Base-by-base conservation (phyloP, 345 rosid genomes). In the Salix caprea region DNA sequence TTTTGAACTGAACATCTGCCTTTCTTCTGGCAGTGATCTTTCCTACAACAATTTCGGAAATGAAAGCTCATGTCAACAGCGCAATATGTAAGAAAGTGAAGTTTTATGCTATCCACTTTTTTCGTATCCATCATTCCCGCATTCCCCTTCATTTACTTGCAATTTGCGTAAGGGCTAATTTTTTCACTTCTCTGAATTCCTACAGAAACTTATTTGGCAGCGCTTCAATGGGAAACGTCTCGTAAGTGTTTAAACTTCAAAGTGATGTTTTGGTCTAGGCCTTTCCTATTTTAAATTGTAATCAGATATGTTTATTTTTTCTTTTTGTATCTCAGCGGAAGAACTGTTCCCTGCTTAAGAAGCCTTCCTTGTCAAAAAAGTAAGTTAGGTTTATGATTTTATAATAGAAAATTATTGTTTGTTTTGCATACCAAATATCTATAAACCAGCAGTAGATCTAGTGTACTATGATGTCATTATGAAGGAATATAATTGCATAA, bases 191-290 rank as follows among this genome's bases (percentile, higher is more conserved):
- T 50, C n/a, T 34, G 15, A 32, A 2, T 71, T 23, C 54, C 56
- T 62, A 2, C 71, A 87, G 90, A 77, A 87, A 87, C 81, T 75
- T 87, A 70, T 87, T 87, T 48, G 80, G 81, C 30, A 79, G 84
- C 81, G 79, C 74, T 5, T 81, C 85, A 2, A 39, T 9, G 15
- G 67, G 28, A 52, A 83, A 78, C 40, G 66, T n/a, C 66, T 56
- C 32, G 88, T 83, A 80, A 65, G 85, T 82, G 34, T 40, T 23
- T 9, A 46, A 15, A 46, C 18, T 44, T 15, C 18, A 2, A 15
- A 44, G 50, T 3, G 50, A 44, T 44, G 50, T 44, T 44, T 44
- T 46, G 4, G 18, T 46, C 16, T 46, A 46, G 50, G 16, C 50
- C 18, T 44, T 13, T 14, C 50, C 50, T 44, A 44, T 44, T 12